These are phyloP conservation scores for Leishmania braziliensis DNA, from an alignment of 208 protist species.

Conservation along the genomic window DNA sequence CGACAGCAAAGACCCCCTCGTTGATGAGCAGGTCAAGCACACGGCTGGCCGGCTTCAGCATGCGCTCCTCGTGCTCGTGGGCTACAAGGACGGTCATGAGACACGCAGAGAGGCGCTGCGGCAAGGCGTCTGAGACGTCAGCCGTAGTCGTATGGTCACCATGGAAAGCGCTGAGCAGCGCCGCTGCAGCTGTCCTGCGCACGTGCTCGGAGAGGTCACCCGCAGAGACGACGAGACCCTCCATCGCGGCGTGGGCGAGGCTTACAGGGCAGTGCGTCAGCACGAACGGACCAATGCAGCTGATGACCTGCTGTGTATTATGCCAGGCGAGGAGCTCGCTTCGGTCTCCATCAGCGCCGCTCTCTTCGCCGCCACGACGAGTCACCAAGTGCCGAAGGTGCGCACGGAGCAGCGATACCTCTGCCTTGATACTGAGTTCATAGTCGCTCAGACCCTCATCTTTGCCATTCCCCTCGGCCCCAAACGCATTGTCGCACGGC, in stretches of 20 bases:
- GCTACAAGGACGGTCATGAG: constrained; percentile 55
- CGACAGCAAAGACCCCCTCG: constrained; percentile 49
- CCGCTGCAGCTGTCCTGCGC: constrained; percentile 53
- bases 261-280: constrained; percentile 41
- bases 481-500: constrained; percentile 8
- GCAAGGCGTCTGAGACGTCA: constrained; percentile 11
- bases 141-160: neutral
- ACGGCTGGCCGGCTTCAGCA: constrained; percentile 79
- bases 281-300: constrained; percentile 45
- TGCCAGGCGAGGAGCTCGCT: constrained; percentile 29
- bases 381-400: constrained; percentile 11
- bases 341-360: neutral
- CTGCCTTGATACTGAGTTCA: neutral
- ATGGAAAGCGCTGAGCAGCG: constrained; percentile 59
- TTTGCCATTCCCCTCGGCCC: neutral
- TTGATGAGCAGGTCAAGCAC: constrained; percentile 67
- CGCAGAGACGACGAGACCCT: constrained; percentile 83
- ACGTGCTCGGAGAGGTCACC: constrained; percentile 90
- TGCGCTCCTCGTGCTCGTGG: constrained; percentile 71
- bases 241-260: constrained; percentile 60
- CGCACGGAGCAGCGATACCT: constrained; percentile 13
- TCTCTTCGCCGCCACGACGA: neutral
- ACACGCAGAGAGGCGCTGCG: constrained; percentile 46
- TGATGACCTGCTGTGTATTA: constrained; percentile 49
- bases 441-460: neutral